These are phyloP conservation scores for bread wheat (Triticum aestivum) DNA, from an alignment of 176 grass and related monocot species.

Conservation along the genomic window IWGSC_CS_RefSeq_v2.1 NC_057806.1:447516253-447516752, in stretches of 20 bases:
- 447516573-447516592: not conserved
- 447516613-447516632: not conserved
- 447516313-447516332: constrained; percentile 15
- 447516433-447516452: constrained; percentile 7
- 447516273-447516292: not conserved
- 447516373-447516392: constrained; percentile 38
- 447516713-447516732: not conserved
- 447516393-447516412: constrained; percentile 29
- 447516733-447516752: not conserved
- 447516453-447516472: not conserved
- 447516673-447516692: not conserved
- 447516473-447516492: not conserved
- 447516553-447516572: not conserved
- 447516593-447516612: not conserved
- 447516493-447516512: not conserved
- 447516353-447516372: constrained; percentile 26
- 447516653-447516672: not conserved
- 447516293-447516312: not conserved
- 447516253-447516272: not conserved
- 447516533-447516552: not conserved
- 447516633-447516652: not conserved
- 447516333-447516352: constrained; percentile 6
- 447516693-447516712: not conserved
- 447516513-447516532: not conserved
- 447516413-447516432: constrained; percentile 26